Base-by-base conservation (phyloP, 106 monocot genomes). In the Acanthochlamys bracteata region DNA sequence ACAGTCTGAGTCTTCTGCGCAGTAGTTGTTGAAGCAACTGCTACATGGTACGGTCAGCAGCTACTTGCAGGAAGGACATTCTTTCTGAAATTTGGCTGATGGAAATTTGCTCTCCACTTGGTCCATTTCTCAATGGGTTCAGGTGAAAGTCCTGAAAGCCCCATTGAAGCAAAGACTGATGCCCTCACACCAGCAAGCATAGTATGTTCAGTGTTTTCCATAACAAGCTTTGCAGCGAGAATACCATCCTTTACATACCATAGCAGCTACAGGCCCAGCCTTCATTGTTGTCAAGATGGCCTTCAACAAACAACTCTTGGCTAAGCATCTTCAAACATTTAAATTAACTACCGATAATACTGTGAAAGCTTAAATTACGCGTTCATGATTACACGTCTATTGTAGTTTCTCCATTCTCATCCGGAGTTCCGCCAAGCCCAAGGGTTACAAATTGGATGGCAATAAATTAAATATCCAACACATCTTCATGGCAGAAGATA, bases 331-430 rank as follows among this genome's bases (percentile, higher is more conserved):
- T 43, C 17, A 39, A 25, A 72, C 25, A 26, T 53, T 6, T 41
- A 1, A 49, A 4, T 49, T 49, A 14, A 49, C 20, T 26, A 58
- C 45, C 22, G 7, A 25, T 21, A 27, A 66, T 51, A 3, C 17
- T 39, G 0, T 27, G 11, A 51, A 10, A 52, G 20, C 53, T 71
- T 17, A 57, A 4, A 86, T 86, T 89, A 89, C 83, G 86, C 93
- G 72, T 94, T 76, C 89, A 94, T 94, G 57, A 94, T 60, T 51
- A 94, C 74, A 89, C 93, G 73, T 89, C 93, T 51, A 94, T 39
- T 67, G 93, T 89, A 42, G 89, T 94, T 76, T 94, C 93, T 64
- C 93, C 93, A 77, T 94, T 94, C 68, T 94, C 93, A 80, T 94
- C 89, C 63, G 89, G 93, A 77, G 89, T 94, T 17, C 89, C 93